Evolutionary conservation across 2,329 filamentous ascomycete species (phyloP).

Genomic region (Beauveria medogensis): DNA sequence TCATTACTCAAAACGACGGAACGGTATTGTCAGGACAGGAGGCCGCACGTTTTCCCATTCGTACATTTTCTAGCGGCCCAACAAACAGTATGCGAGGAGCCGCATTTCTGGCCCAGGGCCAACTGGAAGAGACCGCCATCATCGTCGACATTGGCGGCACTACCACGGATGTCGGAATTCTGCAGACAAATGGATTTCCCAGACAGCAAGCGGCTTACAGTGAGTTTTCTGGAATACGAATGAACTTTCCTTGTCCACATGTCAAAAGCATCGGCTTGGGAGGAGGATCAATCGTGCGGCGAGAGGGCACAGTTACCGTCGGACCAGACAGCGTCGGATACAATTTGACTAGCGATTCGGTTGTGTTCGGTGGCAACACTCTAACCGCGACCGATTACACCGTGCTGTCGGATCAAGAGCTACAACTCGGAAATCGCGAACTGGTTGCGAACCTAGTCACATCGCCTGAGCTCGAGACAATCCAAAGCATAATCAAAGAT

Average conservation of each 20-base stretch:
- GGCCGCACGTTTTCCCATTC: slow-evolving; percentile 49
- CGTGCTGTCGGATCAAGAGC: slow-evolving; percentile 23
- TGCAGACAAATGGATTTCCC: slow-evolving; percentile 55
- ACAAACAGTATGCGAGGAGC: slow-evolving; percentile 58
- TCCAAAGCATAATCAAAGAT: slow-evolving; percentile 33
- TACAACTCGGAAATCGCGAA: slow-evolving; percentile 34
- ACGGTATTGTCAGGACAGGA: slow-evolving; percentile 46
- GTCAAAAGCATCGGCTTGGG: slow-evolving; percentile 53
- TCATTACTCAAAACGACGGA: slow-evolving; percentile 57
- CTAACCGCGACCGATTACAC: slow-evolving; percentile 53
- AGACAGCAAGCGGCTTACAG: slow-evolving; percentile 55
- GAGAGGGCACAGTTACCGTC: slow-evolving; percentile 33
- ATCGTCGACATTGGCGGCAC: slow-evolving; percentile 62
- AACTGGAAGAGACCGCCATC: slow-evolving; percentile 37
- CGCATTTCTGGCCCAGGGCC: slow-evolving; percentile 43
- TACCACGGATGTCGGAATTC: slow-evolving; percentile 54
- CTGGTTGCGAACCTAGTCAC: slow-evolving; percentile 26
- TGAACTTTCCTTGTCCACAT: slow-evolving; percentile 52
- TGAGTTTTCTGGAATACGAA: slow-evolving; percentile 53
- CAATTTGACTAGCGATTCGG: slow-evolving; percentile 42
- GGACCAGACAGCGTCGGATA: slow-evolving; percentile 58
- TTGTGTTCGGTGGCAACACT: slow-evolving; percentile 48
- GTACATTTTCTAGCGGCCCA: slow-evolving; percentile 54
- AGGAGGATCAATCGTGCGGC: slow-evolving; percentile 47
- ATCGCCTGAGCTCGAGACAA: slow-evolving; percentile 27